Conservation (phyloP, 371 early-diverging fungal genomes). For the Actinomortierella ambigua region DNA sequence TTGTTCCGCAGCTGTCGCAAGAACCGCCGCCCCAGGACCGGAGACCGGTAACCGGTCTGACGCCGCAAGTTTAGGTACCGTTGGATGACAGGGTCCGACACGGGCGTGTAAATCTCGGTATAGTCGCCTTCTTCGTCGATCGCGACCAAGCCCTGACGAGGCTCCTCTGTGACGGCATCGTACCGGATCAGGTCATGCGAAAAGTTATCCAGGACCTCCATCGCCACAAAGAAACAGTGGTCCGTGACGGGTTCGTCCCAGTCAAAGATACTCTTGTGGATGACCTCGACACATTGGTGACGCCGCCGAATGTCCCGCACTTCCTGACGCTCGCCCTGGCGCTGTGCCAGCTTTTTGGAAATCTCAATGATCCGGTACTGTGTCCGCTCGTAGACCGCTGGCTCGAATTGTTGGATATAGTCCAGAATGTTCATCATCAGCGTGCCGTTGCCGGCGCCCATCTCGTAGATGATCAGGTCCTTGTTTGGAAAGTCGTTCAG, state of each 20-base stretch:
- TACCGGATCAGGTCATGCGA: conserved; percentile 94
- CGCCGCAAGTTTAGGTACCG: conserved; percentile 71
- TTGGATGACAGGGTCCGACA: conserved; percentile 75
- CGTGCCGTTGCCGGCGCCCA: conserved; percentile 97
- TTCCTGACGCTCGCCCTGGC: conserved; percentile 66
- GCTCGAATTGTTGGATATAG: conserved; percentile 77
- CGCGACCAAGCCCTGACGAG: conserved; percentile 83
- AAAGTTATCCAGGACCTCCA: conserved; percentile 96
- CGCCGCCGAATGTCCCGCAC: conserved; percentile 50
- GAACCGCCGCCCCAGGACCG: conserved; percentile 58
- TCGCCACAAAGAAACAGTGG: conserved; percentile 89
- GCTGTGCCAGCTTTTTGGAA: conserved; percentile 76
- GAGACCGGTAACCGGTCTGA: conserved; percentile 63
- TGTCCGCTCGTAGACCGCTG: conserved; percentile 78
- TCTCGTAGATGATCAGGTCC: conserved; percentile 89
- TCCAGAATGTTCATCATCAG: conserved; percentile 93
- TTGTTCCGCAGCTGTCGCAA: conserved; percentile 56
- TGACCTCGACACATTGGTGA: conserved; percentile 71
- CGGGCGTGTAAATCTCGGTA: conserved; percentile 82
- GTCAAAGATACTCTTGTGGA: conserved; percentile 92
- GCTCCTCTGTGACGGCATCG: conserved; percentile 69
- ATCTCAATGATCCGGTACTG: conserved; percentile 94
- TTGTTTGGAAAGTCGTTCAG: conserved; percentile 59
- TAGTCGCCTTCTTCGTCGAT: conserved; percentile 84
- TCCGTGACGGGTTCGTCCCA: conserved; percentile 78